Percentiles rank a stretch among this genome's conserved stretches.
Conservation (phyloP, 305 asterid species). For the Rubia balearica region DNA sequence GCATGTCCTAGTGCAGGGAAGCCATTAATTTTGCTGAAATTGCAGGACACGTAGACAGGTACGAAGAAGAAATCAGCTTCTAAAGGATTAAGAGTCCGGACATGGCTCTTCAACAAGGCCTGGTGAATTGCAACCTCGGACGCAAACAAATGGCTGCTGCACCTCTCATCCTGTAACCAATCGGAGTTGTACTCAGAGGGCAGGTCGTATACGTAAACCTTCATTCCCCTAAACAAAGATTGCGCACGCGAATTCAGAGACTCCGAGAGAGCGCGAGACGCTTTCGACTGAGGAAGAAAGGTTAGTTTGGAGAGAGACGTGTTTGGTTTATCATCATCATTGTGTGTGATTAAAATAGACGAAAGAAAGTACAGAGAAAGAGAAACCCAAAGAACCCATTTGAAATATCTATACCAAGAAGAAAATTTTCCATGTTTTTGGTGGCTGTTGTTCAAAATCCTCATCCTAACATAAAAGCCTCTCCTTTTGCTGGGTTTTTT, state of each 20-base stretch:
- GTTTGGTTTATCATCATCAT: slow-evolving; percentile 22
- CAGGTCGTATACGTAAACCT: slow-evolving; percentile 60
- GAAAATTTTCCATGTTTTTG: slow-evolving; percentile 6
- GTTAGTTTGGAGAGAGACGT: slow-evolving; percentile 34
- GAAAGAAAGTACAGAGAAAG: slow-evolving; percentile 49
- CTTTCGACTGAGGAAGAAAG: slow-evolving; percentile 29
- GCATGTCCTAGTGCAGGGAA: slow-evolving; percentile 97
- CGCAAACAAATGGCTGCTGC: slow-evolving; percentile 70
- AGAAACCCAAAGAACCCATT: slow-evolving; percentile 63
- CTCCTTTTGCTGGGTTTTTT: slow-evolving; percentile 27
- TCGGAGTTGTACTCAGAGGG: slow-evolving; percentile 57
- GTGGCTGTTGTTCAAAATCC: slow-evolving; percentile 25
- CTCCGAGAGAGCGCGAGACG: slow-evolving; percentile 60
- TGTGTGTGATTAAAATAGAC: slow-evolving; percentile 40
- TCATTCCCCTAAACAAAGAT: slow-evolving; percentile 45
- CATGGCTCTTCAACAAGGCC: slow-evolving; percentile 45
- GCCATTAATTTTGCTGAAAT: slow-evolving; percentile 79
- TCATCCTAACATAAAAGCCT: slow-evolving; percentile 60
- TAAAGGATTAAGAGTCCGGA: slow-evolving; percentile 51
- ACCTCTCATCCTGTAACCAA: slow-evolving; percentile 58
- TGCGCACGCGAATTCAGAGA: slow-evolving; percentile 17
- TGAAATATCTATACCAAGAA: slow-evolving; percentile 44
- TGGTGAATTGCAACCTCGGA: slow-evolving; percentile 83
- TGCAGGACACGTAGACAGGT: slow-evolving; percentile 84
- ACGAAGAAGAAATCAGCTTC: slow-evolving; percentile 90